Evolutionary conservation across 2,329 filamentous ascomycete genomes (phyloP).

Genomic region (Aspergillus sp.): DNA sequence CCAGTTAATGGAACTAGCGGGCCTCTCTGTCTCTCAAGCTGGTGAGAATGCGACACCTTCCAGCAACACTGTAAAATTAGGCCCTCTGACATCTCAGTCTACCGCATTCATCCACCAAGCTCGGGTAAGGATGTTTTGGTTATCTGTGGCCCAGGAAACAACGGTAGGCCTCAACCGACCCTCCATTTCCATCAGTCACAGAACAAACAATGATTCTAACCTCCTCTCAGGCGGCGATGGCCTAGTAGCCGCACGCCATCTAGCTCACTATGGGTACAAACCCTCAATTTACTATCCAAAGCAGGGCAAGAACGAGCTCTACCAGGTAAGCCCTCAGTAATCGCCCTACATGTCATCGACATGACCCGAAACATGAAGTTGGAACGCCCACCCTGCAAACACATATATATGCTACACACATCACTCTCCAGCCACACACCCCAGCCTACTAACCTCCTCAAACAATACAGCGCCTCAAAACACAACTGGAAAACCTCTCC

Average conservation of each 20-base stretch:
- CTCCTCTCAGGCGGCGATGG: slow-evolving; percentile 77
- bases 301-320: slow-evolving; percentile 84
- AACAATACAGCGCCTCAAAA: slow-evolving; percentile 67
- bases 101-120: slow-evolving; percentile 74
- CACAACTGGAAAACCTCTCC: slow-evolving; percentile 78
- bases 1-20: slow-evolving; percentile 95
- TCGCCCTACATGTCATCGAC: neutral
- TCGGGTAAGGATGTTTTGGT: slow-evolving; percentile 75
- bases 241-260: slow-evolving; percentile 87
- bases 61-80: neutral
- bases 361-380: neutral
- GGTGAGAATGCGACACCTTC: slow-evolving; percentile 52
- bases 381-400: too few species aligned
- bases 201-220: neutral
- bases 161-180: slow-evolving; percentile 41
- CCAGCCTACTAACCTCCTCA: neutral
- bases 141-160: slow-evolving; percentile 83
- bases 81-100: slow-evolving; percentile 59
- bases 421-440: too few species aligned
- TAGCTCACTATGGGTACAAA: slow-evolving; percentile 87
- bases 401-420: neutral
- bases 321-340: slow-evolving; percentile 60
- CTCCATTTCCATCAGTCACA: neutral
- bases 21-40: slow-evolving; percentile 87
- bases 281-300: slow-evolving; percentile 93